A percentile compares a stretch with the other conserved stretches of the same genome.
Evolutionary conservation across 805 yeast species (phyloP).

Genomic region (Candida ulmi): DNA sequence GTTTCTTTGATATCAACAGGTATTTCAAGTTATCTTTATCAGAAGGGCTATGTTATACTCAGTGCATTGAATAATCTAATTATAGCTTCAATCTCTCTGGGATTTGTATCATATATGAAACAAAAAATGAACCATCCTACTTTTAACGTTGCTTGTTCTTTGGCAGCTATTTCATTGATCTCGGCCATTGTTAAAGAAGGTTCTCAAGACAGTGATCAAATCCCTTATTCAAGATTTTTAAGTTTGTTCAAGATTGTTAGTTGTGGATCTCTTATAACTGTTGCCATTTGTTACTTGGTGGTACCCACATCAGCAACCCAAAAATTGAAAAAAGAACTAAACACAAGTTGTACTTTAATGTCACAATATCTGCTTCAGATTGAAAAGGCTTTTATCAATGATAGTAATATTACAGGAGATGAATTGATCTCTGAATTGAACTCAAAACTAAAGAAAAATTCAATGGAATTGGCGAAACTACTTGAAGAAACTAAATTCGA

Average conservation of each 20-base stretch:
- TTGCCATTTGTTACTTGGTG: conserved; percentile 52
- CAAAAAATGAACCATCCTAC: conserved; percentile 61
- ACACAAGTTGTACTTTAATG: conserved; percentile 46
- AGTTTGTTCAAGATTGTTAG: conserved; percentile 54
- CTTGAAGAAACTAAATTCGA: conserved; percentile 63
- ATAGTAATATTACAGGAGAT: conserved; percentile 35
- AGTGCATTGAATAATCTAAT: conserved; percentile 51
- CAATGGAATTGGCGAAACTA: conserved; percentile 32
- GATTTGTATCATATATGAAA: conserved; percentile 63
- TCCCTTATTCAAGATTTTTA: conserved; percentile 49
- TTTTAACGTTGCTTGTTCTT: conserved; percentile 76
- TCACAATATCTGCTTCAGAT: conserved; percentile 42
- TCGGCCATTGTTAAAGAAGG: conserved; percentile 74
- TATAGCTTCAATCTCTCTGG: conserved; percentile 50
- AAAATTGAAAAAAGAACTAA: conserved; percentile 39
- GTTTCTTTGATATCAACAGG: conserved; percentile 49
- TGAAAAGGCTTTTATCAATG: conserved; percentile 43
- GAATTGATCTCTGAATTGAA: conserved; percentile 23
- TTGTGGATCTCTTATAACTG: conserved; percentile 55
- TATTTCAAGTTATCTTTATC: conserved; percentile 40
- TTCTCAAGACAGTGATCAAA: conserved; percentile 47
- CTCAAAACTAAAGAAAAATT: conserved; percentile 34
- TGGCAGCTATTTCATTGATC: conserved; percentile 66
- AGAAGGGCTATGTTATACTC: conserved; percentile 38
- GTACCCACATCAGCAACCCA: conserved; percentile 59